Conservation (phyloP, 371 early-diverging fungal genomes). For the Mortierella sp. region DNA sequence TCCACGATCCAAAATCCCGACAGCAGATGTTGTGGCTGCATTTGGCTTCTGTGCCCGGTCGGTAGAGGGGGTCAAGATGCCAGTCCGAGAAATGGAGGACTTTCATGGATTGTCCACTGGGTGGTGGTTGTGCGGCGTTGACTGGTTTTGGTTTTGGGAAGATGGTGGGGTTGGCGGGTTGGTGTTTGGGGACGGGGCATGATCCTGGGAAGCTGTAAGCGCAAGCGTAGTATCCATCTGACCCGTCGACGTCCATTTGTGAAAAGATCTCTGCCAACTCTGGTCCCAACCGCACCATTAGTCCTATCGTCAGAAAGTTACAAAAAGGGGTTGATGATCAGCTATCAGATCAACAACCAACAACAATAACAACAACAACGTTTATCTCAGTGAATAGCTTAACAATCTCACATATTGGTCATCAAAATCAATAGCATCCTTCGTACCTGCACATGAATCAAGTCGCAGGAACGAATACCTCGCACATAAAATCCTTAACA, state of each 20-base stretch:
- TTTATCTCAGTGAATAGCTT: background rate
- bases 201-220: constrained; percentile 52
- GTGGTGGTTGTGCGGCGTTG: constrained; percentile 39
- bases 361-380: background rate
- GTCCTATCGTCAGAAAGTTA: constrained; percentile 18
- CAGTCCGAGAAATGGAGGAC: constrained; percentile 55
- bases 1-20: constrained; percentile 51
- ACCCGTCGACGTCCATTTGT: constrained; percentile 37
- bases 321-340: background rate
- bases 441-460: constrained; percentile 49
- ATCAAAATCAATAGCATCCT: no score
- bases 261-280: constrained; percentile 39
- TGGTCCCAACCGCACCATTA: constrained; percentile 41
- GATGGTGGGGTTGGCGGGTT: constrained; percentile 23
- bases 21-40: constrained; percentile 58
- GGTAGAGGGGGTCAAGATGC: constrained; percentile 54
- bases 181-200: constrained; percentile 47
- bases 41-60: constrained; percentile 38
- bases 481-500: constrained; percentile 32
- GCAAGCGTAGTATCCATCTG: constrained; percentile 54
- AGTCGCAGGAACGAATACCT: constrained; percentile 32
- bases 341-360: background rate
- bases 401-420: background rate
- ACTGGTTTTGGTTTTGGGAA: constrained; percentile 56
- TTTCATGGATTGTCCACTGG: constrained; percentile 50